These are phyloP conservation scores for Paecilomyces sp. DNA, from an alignment of 2,329 filamentous ascomycete genomes.

Conservation along the genomic window DNA sequence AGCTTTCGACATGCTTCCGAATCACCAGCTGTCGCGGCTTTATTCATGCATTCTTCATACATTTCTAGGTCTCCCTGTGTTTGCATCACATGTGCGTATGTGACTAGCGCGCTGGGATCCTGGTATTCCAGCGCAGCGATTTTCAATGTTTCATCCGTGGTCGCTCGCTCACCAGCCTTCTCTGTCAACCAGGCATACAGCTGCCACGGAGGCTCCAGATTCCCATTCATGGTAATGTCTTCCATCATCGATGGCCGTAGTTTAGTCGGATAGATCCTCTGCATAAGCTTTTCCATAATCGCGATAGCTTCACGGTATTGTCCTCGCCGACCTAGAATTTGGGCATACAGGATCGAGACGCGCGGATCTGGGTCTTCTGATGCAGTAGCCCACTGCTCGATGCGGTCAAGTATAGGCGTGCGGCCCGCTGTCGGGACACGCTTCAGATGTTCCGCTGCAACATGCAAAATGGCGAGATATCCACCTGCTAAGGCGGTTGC, in stretches of 20 bases:
- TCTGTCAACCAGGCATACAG: slow-evolving; percentile 16
- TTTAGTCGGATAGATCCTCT: slow-evolving; percentile 12
- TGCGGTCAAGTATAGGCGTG: slow-evolving; percentile 7
- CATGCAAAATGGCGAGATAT: background rate
- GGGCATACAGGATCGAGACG: slow-evolving; percentile 22
- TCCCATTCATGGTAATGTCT: slow-evolving; percentile 6
- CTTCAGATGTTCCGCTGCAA: background rate
- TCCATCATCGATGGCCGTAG: background rate
- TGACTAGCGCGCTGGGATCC: slow-evolving; percentile 19
- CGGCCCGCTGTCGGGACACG: background rate
- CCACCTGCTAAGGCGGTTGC: slow-evolving; percentile 5
- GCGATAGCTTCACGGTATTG: slow-evolving; percentile 13
- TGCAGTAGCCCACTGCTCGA: slow-evolving; percentile 16
- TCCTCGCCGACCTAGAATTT: slow-evolving; percentile 15
- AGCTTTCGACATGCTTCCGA: slow-evolving; percentile 23
- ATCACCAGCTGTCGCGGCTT: slow-evolving; percentile 23
- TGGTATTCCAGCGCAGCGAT: slow-evolving; percentile 23
- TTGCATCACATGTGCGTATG: slow-evolving; percentile 17
- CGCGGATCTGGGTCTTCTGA: slow-evolving; percentile 15
- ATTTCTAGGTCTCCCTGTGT: slow-evolving; percentile 15
- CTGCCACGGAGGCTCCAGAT: slow-evolving; percentile 20
- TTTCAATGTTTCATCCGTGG: slow-evolving; percentile 14
- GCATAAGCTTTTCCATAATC: slow-evolving; percentile 19
- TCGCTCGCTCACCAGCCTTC: slow-evolving; percentile 6
- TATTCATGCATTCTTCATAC: slow-evolving; percentile 29